phyloP scores from a whole-genome alignment of 257 asterid species.

The Jaltomata sinuosa region DNA sequence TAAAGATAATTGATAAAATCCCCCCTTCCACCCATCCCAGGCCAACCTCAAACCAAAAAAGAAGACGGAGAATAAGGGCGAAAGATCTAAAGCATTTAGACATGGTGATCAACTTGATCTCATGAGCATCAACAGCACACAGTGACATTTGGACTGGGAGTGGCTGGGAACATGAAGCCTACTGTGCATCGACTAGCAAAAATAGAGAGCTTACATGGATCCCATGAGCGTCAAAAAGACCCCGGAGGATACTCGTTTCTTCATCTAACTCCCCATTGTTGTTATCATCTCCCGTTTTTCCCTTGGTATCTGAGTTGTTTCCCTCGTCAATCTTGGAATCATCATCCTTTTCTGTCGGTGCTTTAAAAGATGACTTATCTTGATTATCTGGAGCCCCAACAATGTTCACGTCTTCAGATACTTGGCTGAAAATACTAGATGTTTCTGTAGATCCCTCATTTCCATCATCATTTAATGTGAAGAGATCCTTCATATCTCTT shows the following conservation, averaged over 20 bases:
- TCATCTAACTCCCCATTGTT: conserved; percentile 45
- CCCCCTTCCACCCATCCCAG: too few species aligned
- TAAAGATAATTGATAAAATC: background rate
- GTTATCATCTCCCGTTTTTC: conserved; percentile 16
- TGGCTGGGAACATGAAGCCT: background rate
- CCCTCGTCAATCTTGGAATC: conserved; percentile 21
- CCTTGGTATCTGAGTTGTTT: conserved; percentile 15
- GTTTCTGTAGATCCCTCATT: conserved; percentile 76
- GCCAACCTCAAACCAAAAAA: background rate
- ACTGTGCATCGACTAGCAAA: background rate
- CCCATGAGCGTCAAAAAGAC: conserved; percentile 83
- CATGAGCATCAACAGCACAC: background rate
- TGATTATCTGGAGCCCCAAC: conserved; percentile 37
- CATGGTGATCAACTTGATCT: background rate
- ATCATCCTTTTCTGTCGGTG: conserved; percentile 13
- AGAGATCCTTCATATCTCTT: conserved; percentile 97
- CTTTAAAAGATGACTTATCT: conserved; percentile 14
- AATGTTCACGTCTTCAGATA: conserved; percentile 58
- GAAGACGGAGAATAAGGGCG: background rate
- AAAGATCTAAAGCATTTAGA: background rate
- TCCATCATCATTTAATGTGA: conserved; percentile 72
- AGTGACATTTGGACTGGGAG: background rate
- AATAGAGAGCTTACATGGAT: conserved; percentile 63
- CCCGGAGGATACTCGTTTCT: conserved; percentile 60
- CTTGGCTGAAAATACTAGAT: conserved; percentile 70